Percentiles rank a stretch among this genome's conserved stretches.
Conservation (phyloP, 176 grass and related monocot genomes). For the Areca catechu region DNA sequence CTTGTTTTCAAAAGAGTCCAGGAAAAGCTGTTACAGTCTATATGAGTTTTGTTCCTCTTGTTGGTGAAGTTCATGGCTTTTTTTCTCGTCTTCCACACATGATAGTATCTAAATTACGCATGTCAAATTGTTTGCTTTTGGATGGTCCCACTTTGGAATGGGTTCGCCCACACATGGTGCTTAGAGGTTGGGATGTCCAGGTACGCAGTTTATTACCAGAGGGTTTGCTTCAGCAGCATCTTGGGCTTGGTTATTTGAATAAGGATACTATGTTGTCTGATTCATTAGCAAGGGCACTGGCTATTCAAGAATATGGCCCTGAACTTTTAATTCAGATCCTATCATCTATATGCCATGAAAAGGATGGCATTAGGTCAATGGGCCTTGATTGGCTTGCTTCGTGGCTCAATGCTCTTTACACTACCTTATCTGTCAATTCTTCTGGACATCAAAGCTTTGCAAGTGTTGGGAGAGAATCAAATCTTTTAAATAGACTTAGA, state of each 20-base stretch:
- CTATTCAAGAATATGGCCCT: slow-evolving; percentile 70
- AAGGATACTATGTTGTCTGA: slow-evolving; percentile 76
- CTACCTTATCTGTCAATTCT: slow-evolving; percentile 33
- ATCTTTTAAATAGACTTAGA: slow-evolving; percentile 52
- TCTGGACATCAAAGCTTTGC: slow-evolving; percentile 23
- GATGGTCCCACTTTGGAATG: slow-evolving; percentile 48
- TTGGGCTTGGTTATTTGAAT: slow-evolving; percentile 81
- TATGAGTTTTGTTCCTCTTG: slow-evolving; percentile 93
- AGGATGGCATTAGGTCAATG: slow-evolving; percentile 48
- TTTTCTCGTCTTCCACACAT: slow-evolving; percentile 75
- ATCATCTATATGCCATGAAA: slow-evolving; percentile 56
- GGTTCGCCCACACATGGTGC: slow-evolving; percentile 61
- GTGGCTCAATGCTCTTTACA: slow-evolving; percentile 72
- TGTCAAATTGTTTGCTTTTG: slow-evolving; percentile 75
- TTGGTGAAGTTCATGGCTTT: slow-evolving; percentile 90
- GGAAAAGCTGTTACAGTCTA: slow-evolving; percentile 80
- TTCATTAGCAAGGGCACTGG: slow-evolving; percentile 63
- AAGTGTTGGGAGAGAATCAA: slow-evolving; percentile 35
- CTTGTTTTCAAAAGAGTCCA: slow-evolving; percentile 56
- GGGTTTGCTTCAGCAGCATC: slow-evolving; percentile 59
- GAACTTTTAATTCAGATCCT: slow-evolving; percentile 59
- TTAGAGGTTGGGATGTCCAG: slow-evolving; percentile 79
- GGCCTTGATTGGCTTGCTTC: slow-evolving; percentile 77
- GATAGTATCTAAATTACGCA: slow-evolving; percentile 73
- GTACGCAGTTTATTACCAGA: slow-evolving; percentile 51